Evolutionary conservation across 352 stramenopile species (phyloP), one percentile per base, ranked within the genome.

Genomic region (Phytophthora cryptogea): DNA sequence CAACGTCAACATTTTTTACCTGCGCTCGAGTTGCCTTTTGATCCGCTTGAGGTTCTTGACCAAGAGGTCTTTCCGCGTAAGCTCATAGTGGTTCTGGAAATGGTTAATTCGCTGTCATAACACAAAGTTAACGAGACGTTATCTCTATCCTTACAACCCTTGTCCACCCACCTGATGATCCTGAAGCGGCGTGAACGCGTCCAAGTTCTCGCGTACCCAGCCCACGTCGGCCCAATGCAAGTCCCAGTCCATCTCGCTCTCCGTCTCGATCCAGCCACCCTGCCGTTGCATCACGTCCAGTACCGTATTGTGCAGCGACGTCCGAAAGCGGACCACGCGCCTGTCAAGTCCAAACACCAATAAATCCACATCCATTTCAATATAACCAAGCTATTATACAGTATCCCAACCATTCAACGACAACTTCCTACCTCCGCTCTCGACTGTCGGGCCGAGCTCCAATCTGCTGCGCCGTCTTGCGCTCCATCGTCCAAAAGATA

Each of bases 1-100:
- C 41, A 57, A 33, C 16, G 37, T 35, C 37, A 43, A 4, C 33
- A 39, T 4, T 9, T 17, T 10, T 20, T 20, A 76, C 62, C 75
- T 91, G 27, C 85, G 76, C 60, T 95, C 72, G 5, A 97, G 74
- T 59, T 94, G 79, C 46, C 80, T 75, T 61, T 92, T 92, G 60
- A 90, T 89, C 42, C 89, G 80, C 72, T 98, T 97, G 46, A 98
- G 72, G 61, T 98, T 98, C 68, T 97, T 96, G 16, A 94, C 77
- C 14, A 96, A 59, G 32, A 95, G 53, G 46, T 97, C 88, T 54
- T 97, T 98, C 14, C 90, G 72, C 23, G 87, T 97, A 54, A 98
- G 83, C 63, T 98, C 92, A 54, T 96, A 96, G 65, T 96, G 88
- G 68, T 98, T 98, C 46, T 91, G 86, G 68, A 97, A 98, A 59